Percentiles rank a stretch among this genome's conserved stretches.
These are phyloP conservation scores for Blastocladiella britannica DNA, from an alignment of 192 early-diverging fungal genomes.

Conservation along the genomic window DNA sequence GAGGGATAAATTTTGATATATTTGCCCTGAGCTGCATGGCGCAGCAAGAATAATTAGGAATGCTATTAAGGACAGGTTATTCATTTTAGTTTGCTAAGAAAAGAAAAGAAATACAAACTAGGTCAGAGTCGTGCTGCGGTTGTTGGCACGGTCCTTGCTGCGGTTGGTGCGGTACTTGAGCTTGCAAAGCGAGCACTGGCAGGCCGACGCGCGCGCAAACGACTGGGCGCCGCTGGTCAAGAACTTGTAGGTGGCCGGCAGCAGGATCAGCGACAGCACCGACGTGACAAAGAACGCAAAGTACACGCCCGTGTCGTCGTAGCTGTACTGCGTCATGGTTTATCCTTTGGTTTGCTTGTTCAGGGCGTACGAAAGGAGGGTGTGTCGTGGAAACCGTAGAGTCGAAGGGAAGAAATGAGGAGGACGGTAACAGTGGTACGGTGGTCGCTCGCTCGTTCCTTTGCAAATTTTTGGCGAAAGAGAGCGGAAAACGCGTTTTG, in stretches of 20 bases:
- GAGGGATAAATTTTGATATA: no score
- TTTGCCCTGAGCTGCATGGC: no score
- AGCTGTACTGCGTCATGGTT: slow-evolving; percentile 62
- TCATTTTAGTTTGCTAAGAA: slow-evolving; percentile 2
- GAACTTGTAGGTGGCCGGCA: slow-evolving; percentile 47
- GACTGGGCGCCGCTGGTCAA: slow-evolving; percentile 11
- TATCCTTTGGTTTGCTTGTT: no score
- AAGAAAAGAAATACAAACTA: slow-evolving; percentile 1
- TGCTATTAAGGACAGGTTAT: slow-evolving; percentile 3
- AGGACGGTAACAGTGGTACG: no score
- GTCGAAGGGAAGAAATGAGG: no score
- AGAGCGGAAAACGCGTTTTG: no score
- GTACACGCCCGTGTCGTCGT: slow-evolving; percentile 82
- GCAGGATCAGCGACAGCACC: slow-evolving; percentile 54
- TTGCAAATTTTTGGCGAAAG: no score
- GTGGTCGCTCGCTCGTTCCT: no score
- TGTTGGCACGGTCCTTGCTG: not conserved
- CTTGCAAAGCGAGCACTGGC: not conserved
- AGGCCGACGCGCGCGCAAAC: not conserved
- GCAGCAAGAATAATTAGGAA: slow-evolving; percentile 9
- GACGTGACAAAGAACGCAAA: slow-evolving; percentile 88
- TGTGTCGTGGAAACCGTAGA: no score
- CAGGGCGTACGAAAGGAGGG: no score
- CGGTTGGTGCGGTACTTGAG: not conserved
- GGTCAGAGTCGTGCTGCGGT: slow-evolving; percentile 6